Evolutionary conservation across 495 filamentous ascomycete species (phyloP).

Genomic region (Monascus purpureus): DNA sequence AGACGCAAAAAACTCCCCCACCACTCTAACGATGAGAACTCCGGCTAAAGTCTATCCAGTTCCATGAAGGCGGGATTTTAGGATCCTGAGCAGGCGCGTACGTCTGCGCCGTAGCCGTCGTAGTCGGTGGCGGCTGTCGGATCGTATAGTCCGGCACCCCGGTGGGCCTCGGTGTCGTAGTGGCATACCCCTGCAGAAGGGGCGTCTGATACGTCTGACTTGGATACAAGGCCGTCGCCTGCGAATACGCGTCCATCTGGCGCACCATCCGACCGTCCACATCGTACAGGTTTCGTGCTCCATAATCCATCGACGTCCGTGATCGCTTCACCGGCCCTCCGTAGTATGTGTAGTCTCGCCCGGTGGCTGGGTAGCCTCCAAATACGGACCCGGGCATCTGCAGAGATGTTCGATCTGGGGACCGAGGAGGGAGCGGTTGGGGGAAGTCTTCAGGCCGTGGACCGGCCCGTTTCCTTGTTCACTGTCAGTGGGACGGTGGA

Average conservation of each 20-base stretch:
- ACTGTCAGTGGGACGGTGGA: too few species aligned
- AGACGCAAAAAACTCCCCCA: too few species aligned
- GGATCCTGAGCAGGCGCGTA: too few species aligned
- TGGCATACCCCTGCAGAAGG: too few species aligned
- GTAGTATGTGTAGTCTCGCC: conserved; percentile 25
- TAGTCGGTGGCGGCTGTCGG: too few species aligned
- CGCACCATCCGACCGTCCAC: conserved; percentile 25
- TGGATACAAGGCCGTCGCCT: conserved; percentile 23
- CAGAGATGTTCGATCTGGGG: conserved; percentile 28
- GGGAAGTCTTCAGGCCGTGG: conserved; percentile 27
- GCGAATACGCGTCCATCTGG: conserved; percentile 27
- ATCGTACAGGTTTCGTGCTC: conserved; percentile 26
- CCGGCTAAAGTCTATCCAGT: too few species aligned
- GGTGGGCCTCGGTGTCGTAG: too few species aligned
- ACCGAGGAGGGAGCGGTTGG: conserved; percentile 22
- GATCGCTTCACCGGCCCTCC: conserved; percentile 25
- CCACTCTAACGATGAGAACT: too few species aligned
- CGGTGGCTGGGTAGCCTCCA: conserved; percentile 21
- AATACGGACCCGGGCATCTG: conserved; percentile 21
- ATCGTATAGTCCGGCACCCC: too few species aligned
- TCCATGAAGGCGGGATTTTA: too few species aligned
- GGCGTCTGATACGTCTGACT: conserved; percentile 24
- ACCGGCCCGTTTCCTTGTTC: conserved; percentile 23
- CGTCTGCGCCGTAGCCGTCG: too few species aligned
- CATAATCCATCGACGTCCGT: conserved; percentile 32